Evolutionary conservation across 805 yeast genomes (phyloP), one percentile per base, ranked within the genome.

Genomic region (Candida sphagnicola): DNA sequence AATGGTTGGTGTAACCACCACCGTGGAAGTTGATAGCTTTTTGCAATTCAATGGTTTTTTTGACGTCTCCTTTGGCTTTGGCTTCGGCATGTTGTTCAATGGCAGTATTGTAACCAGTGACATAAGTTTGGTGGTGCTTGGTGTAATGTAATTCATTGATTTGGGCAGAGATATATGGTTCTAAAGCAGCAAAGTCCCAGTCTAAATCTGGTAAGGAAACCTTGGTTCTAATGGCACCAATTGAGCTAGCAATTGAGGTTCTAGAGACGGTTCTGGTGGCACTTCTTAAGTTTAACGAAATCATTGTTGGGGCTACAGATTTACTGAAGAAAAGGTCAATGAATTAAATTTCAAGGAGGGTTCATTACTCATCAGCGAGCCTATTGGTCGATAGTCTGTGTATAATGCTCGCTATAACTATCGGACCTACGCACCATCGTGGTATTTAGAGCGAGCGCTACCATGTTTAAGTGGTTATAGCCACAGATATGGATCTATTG

Each of bases 51-150:
- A 72, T 56, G 43, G 68, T 60, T 35, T 62, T 55, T 47, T 59
- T 56, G 35, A 70, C 67, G 42, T 70, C 72, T 8, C 65, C 70
- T 39, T 57, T 49, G 34, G 61, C 51, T 41, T 64, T 59, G 16
- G 64, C 61, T 33, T 61, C 59, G 32, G 55, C 54, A 19, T 58
- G 56, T 44, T 67, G 69, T 38, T 64, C 72, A 50, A 69, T 56
- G 25, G 77, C 72, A 21, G 61, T 56, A 50, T 72, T 72, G 55
- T 65, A 66, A 26, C 74, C 74, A 38, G 59, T 67, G 30, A 70
- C 76, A 43, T 72, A 72, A 5, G 75, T 65, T 50, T 70, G 76
- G 52, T 72, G 78, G 50, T 72, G 78, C 49, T 72, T 72, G 38
- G 72, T 56, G 56, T 72, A 61, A 53, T 72, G 78, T 25, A 72